Percentiles rank a stretch among this genome's conserved stretches.
Conservation (phyloP, 2,329 filamentous ascomycete species). For the Cadophora sp. region DNA sequence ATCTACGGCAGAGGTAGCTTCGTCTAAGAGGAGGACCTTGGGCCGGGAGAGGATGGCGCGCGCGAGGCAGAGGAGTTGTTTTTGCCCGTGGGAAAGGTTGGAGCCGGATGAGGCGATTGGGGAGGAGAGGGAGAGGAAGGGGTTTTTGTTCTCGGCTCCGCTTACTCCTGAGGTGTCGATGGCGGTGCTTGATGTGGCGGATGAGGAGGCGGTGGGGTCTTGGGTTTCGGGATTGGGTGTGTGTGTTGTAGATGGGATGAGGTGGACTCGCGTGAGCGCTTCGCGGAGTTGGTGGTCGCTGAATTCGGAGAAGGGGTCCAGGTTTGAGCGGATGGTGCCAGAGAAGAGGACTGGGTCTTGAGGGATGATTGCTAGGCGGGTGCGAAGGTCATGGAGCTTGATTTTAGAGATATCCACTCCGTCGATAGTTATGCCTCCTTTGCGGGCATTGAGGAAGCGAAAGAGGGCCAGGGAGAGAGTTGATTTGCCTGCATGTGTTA, state of each 20-base stretch:
- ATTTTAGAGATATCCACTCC: constrained; percentile 44
- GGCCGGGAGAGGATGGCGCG: constrained; percentile 84
- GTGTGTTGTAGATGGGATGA: constrained; percentile 58
- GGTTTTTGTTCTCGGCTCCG: constrained; percentile 23
- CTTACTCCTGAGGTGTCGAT: background rate
- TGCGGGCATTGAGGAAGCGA: constrained; percentile 39
- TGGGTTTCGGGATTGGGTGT: constrained; percentile 1
- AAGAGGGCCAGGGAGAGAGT: constrained; percentile 37
- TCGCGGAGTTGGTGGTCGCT: constrained; percentile 70
- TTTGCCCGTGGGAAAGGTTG: constrained; percentile 71
- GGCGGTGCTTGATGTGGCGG: constrained; percentile 21
- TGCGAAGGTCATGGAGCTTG: constrained; percentile 41
- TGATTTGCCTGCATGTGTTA: constrained; percentile 40
- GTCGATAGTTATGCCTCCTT: constrained; percentile 49
- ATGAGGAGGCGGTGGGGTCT: background rate
- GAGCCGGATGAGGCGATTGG: constrained; percentile 71
- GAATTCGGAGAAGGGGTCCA: constrained; percentile 33
- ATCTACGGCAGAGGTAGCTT: constrained; percentile 81
- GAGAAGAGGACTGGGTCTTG: constrained; percentile 84
- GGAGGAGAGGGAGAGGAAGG: constrained; percentile 57
- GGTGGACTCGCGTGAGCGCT: constrained; percentile 83
- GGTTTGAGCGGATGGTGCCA: constrained; percentile 32
- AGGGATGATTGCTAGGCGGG: constrained; percentile 43
- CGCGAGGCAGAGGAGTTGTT: constrained; percentile 91
- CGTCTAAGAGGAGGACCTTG: constrained; percentile 93